phyloP scores from a whole-genome alignment of 192 early-diverging fungal species.

The Piromyces sp. region DNA sequence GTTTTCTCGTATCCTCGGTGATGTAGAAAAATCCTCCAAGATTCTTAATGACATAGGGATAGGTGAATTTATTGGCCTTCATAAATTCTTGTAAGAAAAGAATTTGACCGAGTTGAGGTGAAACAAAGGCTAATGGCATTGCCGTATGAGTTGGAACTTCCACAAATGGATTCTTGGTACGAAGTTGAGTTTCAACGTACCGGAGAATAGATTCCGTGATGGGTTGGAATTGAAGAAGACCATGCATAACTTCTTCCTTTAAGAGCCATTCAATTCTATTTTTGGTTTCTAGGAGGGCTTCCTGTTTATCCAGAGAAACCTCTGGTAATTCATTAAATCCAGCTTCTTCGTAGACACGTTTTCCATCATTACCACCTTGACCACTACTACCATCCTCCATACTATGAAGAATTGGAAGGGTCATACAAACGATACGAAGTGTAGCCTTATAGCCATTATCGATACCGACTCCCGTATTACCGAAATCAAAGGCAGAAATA shows the following conservation, averaged over 20 bases:
- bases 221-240: slow-evolving; percentile 35
- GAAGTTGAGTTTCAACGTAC: slow-evolving; percentile 10
- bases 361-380: slow-evolving; percentile 9
- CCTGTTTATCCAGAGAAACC: slow-evolving; percentile 24
- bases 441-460: slow-evolving; percentile 48
- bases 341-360: slow-evolving; percentile 11
- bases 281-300: slow-evolving; percentile 37
- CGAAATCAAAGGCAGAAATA: slow-evolving; percentile 41
- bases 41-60: slow-evolving; percentile 16
- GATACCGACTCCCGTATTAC: slow-evolving; percentile 37
- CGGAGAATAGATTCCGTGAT: slow-evolving; percentile 15
- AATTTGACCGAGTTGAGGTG: not conserved
- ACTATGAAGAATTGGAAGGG: slow-evolving; percentile 29
- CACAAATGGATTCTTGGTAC: slow-evolving; percentile 17
- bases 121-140: slow-evolving; percentile 29
- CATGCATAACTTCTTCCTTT: slow-evolving; percentile 62
- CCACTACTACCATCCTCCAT: slow-evolving; percentile 10
- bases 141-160: slow-evolving; percentile 31
- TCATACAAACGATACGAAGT: slow-evolving; percentile 44
- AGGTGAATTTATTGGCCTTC: slow-evolving; percentile 19
- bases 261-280: slow-evolving; percentile 36
- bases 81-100: not conserved
- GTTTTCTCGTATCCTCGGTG: slow-evolving; percentile 6
- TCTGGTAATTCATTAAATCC: slow-evolving; percentile 11
- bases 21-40: not conserved